phyloP scores from a whole-genome alignment of 2,329 filamentous ascomycete species.

The Colletotrichum tanaceti region DNA sequence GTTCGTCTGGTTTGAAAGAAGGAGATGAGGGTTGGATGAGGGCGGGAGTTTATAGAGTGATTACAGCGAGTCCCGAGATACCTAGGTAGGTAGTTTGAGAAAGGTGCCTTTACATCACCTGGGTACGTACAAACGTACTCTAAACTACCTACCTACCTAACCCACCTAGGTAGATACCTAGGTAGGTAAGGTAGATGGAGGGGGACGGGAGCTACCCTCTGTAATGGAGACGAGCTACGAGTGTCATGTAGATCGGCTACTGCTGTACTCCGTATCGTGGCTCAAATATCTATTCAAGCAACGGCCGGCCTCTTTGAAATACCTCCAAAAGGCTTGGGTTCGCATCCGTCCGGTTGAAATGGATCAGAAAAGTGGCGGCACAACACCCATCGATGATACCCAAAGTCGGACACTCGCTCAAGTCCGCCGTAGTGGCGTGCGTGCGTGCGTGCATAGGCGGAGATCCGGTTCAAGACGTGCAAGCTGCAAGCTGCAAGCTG shows the following conservation, averaged over 20 bases:
- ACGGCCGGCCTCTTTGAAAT: neutral
- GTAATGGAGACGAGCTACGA: constrained; percentile 5
- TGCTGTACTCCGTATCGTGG: no score
- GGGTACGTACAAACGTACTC: no score
- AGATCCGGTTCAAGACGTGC: constrained; percentile 12
- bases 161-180: no score
- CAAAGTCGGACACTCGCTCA: neutral
- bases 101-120: no score
- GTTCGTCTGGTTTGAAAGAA: constrained; percentile 7
- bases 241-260: neutral
- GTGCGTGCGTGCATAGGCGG: neutral
- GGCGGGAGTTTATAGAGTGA: neutral
- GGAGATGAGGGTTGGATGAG: neutral
- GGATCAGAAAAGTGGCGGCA: no score
- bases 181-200: no score
- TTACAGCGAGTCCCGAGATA: neutral
- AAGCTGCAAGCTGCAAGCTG: constrained; percentile 14
- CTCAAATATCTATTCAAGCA: neutral
- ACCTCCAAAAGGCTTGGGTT: neutral
- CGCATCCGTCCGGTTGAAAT: neutral
- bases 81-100: no score
- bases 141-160: no score
- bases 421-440: neutral
- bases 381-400: neutral
- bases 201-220: neutral